Percentiles rank a stretch among this genome's conserved stretches.
These are phyloP conservation scores for Botrytis deweyae DNA, from an alignment of 2,329 filamentous ascomycete genomes.

Conservation along the genomic window DNA sequence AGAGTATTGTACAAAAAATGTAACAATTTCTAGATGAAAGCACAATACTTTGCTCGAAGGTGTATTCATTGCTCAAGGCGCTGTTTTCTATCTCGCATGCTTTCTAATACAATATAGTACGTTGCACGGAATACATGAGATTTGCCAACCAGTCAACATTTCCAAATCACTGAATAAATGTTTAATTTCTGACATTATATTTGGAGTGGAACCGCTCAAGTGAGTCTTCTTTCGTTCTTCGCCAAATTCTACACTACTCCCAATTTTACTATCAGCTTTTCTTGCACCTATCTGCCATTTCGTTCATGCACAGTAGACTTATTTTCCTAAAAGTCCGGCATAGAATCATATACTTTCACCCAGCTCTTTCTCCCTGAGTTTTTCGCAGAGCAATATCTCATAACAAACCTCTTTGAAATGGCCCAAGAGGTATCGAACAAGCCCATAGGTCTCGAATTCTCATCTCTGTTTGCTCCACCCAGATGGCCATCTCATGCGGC, in stretches of 20 bases:
- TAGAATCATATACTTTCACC: background rate
- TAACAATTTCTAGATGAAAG: constrained; percentile 16
- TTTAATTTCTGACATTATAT: background rate
- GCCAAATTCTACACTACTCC: background rate
- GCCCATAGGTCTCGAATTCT: background rate
- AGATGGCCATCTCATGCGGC: background rate
- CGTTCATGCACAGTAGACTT: background rate
- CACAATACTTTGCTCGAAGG: background rate
- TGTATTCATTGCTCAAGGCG: background rate
- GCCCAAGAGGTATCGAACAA: background rate
- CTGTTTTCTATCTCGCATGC: background rate
- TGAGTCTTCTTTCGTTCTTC: background rate
- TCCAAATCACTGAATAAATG: background rate
- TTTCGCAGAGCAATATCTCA: background rate
- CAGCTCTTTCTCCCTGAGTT: background rate
- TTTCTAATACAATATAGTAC: background rate
- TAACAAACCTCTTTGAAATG: background rate
- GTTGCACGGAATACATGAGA: background rate
- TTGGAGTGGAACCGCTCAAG: background rate
- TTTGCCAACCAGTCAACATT: background rate
- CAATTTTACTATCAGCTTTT: background rate
- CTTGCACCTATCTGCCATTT: background rate
- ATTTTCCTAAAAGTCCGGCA: background rate
- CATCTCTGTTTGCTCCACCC: background rate
- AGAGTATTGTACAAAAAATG: constrained; percentile 16